phyloP scores from a whole-genome alignment of 805 yeast species.

The Jamesozyma hellenica region DNA sequence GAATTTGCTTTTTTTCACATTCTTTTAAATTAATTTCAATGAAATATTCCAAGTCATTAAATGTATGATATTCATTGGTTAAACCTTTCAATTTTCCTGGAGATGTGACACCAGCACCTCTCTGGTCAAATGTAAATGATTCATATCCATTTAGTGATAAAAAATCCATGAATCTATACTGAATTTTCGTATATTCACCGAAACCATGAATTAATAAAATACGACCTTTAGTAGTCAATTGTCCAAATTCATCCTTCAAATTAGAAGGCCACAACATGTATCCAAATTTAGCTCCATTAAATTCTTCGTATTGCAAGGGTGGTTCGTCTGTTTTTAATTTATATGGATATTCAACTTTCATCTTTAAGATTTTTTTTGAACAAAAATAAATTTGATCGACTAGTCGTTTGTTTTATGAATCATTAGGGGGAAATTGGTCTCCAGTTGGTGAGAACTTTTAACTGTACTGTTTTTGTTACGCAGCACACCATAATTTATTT shows the following conservation, averaged over 20 bases:
- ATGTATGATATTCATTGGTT: slow-evolving; percentile 47
- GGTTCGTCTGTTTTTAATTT: slow-evolving; percentile 15
- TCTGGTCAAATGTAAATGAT: slow-evolving; percentile 58
- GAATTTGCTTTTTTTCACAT: slow-evolving; percentile 15
- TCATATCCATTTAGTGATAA: slow-evolving; percentile 49
- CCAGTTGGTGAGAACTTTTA: too few relatives aligned
- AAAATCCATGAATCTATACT: slow-evolving; percentile 44
- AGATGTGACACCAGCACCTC: slow-evolving; percentile 65
- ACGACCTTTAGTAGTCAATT: slow-evolving; percentile 35
- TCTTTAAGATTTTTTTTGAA: too few relatives aligned
- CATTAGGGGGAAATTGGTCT: too few relatives aligned
- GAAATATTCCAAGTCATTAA: slow-evolving; percentile 51
- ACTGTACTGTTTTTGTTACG: too few relatives aligned
- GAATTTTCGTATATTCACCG: slow-evolving; percentile 45
- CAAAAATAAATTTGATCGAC: too few relatives aligned
- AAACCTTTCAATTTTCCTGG: slow-evolving; percentile 43
- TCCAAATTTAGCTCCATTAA: slow-evolving; percentile 24
- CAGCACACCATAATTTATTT: too few relatives aligned
- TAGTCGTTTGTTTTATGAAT: too few relatives aligned
- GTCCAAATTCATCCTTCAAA: background rate
- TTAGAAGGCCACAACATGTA: slow-evolving; percentile 22
- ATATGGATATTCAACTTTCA: slow-evolving; percentile 17
- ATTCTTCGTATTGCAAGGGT: slow-evolving; percentile 15
- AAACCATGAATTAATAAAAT: slow-evolving; percentile 63
- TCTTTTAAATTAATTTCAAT: slow-evolving; percentile 16